phyloP scores from a whole-genome alignment of 306 rosid species.

The Purshia tridentata region DNA sequence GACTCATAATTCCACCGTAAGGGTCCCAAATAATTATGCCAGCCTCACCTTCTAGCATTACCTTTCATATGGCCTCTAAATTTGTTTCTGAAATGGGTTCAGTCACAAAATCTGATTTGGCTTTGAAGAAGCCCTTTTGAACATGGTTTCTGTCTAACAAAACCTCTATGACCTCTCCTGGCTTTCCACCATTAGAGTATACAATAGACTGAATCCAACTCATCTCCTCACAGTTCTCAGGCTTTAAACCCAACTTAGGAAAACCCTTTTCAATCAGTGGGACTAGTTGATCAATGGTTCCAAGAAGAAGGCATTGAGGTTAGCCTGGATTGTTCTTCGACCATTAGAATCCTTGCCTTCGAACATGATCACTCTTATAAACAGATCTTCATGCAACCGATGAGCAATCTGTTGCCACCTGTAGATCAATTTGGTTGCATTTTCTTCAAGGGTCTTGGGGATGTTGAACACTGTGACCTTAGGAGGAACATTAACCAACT shows the following conservation, averaged over 20 bases:
- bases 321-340: not conserved
- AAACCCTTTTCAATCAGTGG: conserved; percentile 5
- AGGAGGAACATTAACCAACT: conserved; percentile 34
- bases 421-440: conserved; percentile 26
- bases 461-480: conserved; percentile 33
- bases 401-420: conserved; percentile 33
- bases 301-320: conserved; percentile 17
- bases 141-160: conserved; percentile 4
- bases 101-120: conserved; percentile 24
- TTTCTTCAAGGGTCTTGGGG: conserved; percentile 24
- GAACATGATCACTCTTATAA: conserved; percentile 34
- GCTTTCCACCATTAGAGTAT: not conserved
- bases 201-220: conserved; percentile 11
- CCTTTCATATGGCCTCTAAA: conserved; percentile 20
- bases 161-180: not conserved
- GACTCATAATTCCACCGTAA: conserved; percentile 29
- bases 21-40: conserved; percentile 20
- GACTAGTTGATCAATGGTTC: conserved; percentile 7
- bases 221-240: conserved; percentile 17
- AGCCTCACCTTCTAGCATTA: conserved; percentile 8
- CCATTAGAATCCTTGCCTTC: not conserved
- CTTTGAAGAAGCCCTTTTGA: conserved; percentile 4
- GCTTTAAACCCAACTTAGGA: conserved; percentile 18
- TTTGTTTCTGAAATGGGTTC: conserved; percentile 4
- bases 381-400: conserved; percentile 39